Conservation (phyloP, 768 basidiomycete genomes). For the Russula sp. region DNA sequence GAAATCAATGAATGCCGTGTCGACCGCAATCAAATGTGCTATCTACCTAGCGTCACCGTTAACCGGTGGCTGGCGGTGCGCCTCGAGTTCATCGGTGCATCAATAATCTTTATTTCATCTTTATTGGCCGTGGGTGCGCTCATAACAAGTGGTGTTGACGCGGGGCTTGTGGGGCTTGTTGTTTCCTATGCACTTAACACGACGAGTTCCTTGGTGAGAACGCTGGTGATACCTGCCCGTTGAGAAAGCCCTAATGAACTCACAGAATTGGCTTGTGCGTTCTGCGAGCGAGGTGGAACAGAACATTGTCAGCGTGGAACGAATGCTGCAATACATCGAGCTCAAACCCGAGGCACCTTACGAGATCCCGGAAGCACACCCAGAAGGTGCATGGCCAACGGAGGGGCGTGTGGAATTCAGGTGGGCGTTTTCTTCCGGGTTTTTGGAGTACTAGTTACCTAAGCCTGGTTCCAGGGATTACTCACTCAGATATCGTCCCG, state of each 20-base stretch:
- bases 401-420: slow-evolving; percentile 68
- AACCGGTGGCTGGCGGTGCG: slow-evolving; percentile 83
- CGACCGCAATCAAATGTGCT: slow-evolving; percentile 80
- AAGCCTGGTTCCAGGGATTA: slow-evolving; percentile 41
- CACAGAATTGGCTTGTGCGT: slow-evolving; percentile 74
- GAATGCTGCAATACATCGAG: slow-evolving; percentile 75
- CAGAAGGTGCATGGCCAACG: slow-evolving; percentile 59
- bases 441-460: neutral
- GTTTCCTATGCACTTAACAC: slow-evolving; percentile 80
- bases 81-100: slow-evolving; percentile 75
- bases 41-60: slow-evolving; percentile 50
- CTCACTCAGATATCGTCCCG: slow-evolving; percentile 73
- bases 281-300: slow-evolving; percentile 86
- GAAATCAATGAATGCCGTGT: slow-evolving; percentile 63
- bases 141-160: slow-evolving; percentile 72
- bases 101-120: slow-evolving; percentile 71
- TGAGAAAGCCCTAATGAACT: neutral
- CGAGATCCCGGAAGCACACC: slow-evolving; percentile 54
- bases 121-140: slow-evolving; percentile 60
- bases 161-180: slow-evolving; percentile 81
- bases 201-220: slow-evolving; percentile 67
- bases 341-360: slow-evolving; percentile 68
- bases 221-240: neutral
- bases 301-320: slow-evolving; percentile 84
- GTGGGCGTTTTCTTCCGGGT: slow-evolving; percentile 39